Evolutionary conservation across 495 filamentous ascomycete genomes (phyloP).

Genomic region (Talaromyces trachyspermus): DNA sequence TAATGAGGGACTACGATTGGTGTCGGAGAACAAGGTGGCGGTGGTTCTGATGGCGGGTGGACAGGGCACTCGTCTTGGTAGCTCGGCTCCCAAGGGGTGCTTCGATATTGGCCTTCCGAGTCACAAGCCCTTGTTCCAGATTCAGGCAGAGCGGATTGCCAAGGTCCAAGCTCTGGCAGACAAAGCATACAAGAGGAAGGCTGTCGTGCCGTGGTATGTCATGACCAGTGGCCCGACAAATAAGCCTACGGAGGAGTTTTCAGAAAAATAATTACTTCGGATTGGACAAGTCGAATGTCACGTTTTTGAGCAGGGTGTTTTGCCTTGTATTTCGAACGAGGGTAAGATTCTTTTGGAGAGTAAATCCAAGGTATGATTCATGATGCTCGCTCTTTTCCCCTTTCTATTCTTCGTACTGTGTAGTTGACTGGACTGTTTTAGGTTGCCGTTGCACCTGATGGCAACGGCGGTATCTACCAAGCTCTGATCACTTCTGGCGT

Average conservation of each 20-base stretch:
- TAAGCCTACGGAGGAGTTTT: constrained; percentile 85
- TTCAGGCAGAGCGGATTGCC: constrained; percentile 87
- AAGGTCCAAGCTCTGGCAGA: constrained; percentile 81
- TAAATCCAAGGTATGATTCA: constrained; percentile 67
- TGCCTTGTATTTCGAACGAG: constrained; percentile 95
- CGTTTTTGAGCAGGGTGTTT: constrained; percentile 96
- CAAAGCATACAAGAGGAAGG: constrained; percentile 58
- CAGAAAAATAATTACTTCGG: constrained; percentile 85
- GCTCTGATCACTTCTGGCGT: constrained; percentile 77
- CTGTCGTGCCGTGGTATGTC: constrained; percentile 93
- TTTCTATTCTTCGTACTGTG: constrained; percentile 12
- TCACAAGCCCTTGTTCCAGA: constrained; percentile 90
- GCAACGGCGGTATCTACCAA: constrained; percentile 95
- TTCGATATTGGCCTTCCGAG: constrained; percentile 92
- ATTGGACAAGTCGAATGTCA: constrained; percentile 72
- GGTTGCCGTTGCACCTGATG: constrained; percentile 95
- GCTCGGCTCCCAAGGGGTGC: constrained; percentile 92
- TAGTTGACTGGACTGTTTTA: constrained; percentile 13
- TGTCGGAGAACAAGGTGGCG: constrained; percentile 82
- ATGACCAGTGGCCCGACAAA: constrained; percentile 99
- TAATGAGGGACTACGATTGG: constrained; percentile 71
- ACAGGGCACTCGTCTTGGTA: constrained; percentile 90
- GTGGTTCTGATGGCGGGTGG: constrained; percentile 97
- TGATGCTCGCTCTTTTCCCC: neutral
- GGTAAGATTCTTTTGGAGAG: constrained; percentile 92